Evolutionary conservation across 257 asterid species (phyloP).

Genomic region (Solanum commersonii): DNA sequence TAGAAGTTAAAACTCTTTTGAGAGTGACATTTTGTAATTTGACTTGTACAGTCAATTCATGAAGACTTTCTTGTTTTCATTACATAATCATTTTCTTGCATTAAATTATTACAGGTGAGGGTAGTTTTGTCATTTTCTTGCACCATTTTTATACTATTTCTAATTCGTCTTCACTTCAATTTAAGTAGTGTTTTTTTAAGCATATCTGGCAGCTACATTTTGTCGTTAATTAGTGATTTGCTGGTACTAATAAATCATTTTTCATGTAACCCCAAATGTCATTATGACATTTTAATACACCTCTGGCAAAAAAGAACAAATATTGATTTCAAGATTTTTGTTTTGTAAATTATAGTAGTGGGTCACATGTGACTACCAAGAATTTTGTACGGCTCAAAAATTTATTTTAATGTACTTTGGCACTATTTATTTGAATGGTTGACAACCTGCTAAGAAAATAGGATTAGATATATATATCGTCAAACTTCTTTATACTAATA

Average conservation of each 20-base stretch:
- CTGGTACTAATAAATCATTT: background rate
- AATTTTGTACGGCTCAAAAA: background rate
- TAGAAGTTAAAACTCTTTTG: background rate
- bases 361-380: background rate
- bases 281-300: background rate
- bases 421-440: background rate
- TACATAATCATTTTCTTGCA: conserved; percentile 1
- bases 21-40: conserved; percentile 9
- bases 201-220: background rate
- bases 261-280: background rate
- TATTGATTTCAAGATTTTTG: background rate
- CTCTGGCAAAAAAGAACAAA: background rate
- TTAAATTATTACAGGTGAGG: background rate
- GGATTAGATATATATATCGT: no score
- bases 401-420: background rate
- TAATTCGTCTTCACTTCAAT: background rate
- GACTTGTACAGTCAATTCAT: conserved; percentile 4
- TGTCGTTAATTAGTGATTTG: background rate
- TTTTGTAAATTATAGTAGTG: background rate
- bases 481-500: background rate
- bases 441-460: background rate
- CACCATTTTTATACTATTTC: background rate
- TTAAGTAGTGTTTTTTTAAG: background rate
- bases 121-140: background rate
- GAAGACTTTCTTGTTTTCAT: conserved; percentile 14